Base-by-base conservation (phyloP, 164 flowering plant species). In the Houttuynia cordata region DNA sequence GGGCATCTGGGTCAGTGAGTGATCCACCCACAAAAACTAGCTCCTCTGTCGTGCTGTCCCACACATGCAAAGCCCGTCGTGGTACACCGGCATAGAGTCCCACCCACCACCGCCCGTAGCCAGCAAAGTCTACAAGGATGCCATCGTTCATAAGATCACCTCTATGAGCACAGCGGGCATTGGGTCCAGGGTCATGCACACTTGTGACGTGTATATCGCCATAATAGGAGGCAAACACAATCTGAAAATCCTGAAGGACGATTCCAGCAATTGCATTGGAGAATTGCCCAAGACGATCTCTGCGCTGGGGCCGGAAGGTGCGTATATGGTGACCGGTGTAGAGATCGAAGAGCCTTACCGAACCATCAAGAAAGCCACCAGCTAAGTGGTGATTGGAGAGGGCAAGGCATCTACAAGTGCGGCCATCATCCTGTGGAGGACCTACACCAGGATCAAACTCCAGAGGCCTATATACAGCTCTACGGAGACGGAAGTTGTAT, bases 41-140 rank as follows among this genome's bases (percentile, higher is more conserved):
- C 63, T 79, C 79, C 49, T 86, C 98, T 0, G 83, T 72, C 8
- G 47, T 63, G 0, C 78, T 70, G 55, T 88, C 73, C 97, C 98
- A 90, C 0, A 90, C 73, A 61, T 68, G 94, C 61, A 89, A 78
- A 0, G 97, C 78, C 10, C 81, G 82, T 0, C 83, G 90, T 0
- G 94, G 91, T 0, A 77, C 89, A 0, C 94, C 97, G 0, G 96
- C 94, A 61, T 68, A 86, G 0, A 91, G 77, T 3, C 97, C 97
- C 15, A 88, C 91, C 97, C 97, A 91, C 81, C 80, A 83, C 37
- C 80, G 74, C 13, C 39, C 61, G 41, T 78, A 71, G 0, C 97
- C 96, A 4, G 84, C 24, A 64, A 91, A 91, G 62, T 82, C 87
- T 0, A 88, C 84, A 20, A 88, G 54, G 0, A 78, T 75, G 0